A percentile compares a stretch with the other conserved stretches of the same genome.
Conservation (phyloP, 768 basidiomycete species). For the Russula vinacea region DNA sequence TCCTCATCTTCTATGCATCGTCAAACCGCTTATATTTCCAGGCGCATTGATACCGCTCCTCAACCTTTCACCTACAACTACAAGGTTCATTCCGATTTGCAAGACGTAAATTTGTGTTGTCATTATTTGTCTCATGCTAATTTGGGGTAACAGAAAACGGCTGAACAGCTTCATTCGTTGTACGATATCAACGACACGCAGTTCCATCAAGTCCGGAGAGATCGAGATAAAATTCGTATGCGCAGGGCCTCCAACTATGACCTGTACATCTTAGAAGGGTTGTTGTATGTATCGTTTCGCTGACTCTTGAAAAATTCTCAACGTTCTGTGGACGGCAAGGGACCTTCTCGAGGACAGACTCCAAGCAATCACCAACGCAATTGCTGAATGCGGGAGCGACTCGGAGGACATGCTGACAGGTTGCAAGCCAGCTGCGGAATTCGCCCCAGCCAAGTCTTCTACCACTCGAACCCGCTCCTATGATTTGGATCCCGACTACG, state of each 20-base stretch:
- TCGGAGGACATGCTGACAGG: neutral
- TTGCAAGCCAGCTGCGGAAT: neutral
- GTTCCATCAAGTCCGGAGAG: conserved; percentile 9
- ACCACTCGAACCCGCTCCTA: conserved; percentile 2
- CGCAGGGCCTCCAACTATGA: conserved; percentile 10
- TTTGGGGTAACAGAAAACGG: conserved; percentile 3
- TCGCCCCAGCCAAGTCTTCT: neutral
- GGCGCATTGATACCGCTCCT: neutral
- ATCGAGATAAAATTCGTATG: conserved; percentile 18
- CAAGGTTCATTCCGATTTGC: conserved; percentile 18
- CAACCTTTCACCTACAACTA: conserved; percentile 1
- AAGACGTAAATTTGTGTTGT: conserved; percentile 8
- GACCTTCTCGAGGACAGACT: conserved; percentile 41
- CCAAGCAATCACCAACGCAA: conserved; percentile 38
- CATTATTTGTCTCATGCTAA: conserved; percentile 5
- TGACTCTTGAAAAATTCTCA: neutral
- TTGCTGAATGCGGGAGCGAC: conserved; percentile 31
- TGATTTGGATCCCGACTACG: neutral
- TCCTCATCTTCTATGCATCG: neutral
- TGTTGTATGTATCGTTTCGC: conserved; percentile 8
- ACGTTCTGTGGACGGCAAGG: conserved; percentile 27
- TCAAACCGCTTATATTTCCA: neutral
- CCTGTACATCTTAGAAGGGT: conserved; percentile 14
- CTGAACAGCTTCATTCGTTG: conserved; percentile 9
- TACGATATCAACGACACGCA: conserved; percentile 15